Evolutionary conservation across 306 rosid genomes (phyloP), one percentile per base, ranked within the genome.

Genomic region (Casuarina equisetifolia): DNA sequence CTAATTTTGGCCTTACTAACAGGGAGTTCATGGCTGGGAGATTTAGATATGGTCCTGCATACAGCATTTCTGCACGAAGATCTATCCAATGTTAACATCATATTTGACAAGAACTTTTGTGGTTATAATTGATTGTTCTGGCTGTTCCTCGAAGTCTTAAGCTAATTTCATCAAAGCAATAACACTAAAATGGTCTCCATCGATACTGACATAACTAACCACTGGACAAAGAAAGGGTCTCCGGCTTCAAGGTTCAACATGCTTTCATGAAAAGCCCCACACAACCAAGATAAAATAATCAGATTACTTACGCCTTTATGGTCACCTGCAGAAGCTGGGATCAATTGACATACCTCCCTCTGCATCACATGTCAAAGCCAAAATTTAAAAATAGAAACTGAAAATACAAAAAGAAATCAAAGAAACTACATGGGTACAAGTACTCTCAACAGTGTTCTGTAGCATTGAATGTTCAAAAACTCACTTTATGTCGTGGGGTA

Each of bases 271-370:
- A 67, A 25, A 69, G 73, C 53, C 51, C 69, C 36, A 51, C 52
- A 77, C 8, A 19, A 73, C 80, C 58, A 76, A 70, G 71, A 70
- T 59, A 73, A 74, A 25, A 70, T 45, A 20, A 15, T 49, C 62
- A 70, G 83, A 80, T 69, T 77, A 79, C 92, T 83, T 85, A 92
- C 98, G 84, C 97, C 92, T 87, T 76, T 89, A 57, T 78, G 82
- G 76, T 95, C 97, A 25, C 84, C 82, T 2, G 85, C 68, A 81
- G 97, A 89, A 76, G 96, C 86, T 79, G 98, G 93, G 83, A 89
- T 83, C 78, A 92, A 84, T 80, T 81, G 92, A 79, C 98, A 92
- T 50, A 92, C 91, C 81, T 95, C 98, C 85, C 97, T 91, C 98
- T 95, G 85, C 86, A 87, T 71, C 53, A 88, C 44, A 76, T 12